Conservation (phyloP, 169 alveolate species). For the Eimeria praecox region DNA sequence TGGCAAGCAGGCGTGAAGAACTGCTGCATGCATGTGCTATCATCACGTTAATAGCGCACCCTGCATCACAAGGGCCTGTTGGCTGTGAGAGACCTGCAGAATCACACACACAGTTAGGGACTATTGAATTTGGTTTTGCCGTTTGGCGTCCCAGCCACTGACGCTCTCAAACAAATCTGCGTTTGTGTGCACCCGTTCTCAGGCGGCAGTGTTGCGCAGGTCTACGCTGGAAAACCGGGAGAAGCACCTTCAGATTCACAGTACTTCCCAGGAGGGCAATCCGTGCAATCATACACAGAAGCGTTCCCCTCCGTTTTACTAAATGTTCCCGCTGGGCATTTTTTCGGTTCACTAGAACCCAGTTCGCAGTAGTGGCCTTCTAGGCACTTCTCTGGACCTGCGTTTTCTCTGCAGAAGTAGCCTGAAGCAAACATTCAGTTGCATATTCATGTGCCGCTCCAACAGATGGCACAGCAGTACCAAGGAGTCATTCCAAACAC, state of each 20-base stretch:
- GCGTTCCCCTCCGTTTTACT: slow-evolving; percentile 48
- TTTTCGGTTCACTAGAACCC: slow-evolving; percentile 80
- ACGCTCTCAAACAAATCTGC: not conserved
- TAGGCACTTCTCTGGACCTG: slow-evolving; percentile 72
- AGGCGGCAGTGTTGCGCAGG: not conserved
- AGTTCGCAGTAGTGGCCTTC: slow-evolving; percentile 86
- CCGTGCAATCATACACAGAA: slow-evolving; percentile 60
- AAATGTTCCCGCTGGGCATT: slow-evolving; percentile 85
- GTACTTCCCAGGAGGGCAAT: slow-evolving; percentile 78
- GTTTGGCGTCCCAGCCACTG: not conserved
- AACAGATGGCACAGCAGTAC: not conserved
- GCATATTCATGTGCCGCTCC: not conserved
- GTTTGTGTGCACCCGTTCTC: not conserved
- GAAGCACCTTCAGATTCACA: slow-evolving; percentile 26
- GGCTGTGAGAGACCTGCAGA: slow-evolving; percentile 47
- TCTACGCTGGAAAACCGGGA: not conserved
- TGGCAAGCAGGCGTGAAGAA: not conserved
- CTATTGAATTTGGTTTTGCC: not conserved
- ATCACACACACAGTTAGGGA: not conserved
- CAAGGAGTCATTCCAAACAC: not conserved
- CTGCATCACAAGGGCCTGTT: slow-evolving; percentile 31
- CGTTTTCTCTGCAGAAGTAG: slow-evolving; percentile 16
- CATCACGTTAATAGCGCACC: slow-evolving; percentile 5
- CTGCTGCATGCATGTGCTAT: not conserved
- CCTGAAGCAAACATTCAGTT: slow-evolving; percentile 19